Evolutionary conservation across 352 stramenopile genomes (phyloP), one percentile per base, ranked within the genome.

Genomic region (Globisporangium megalacanthum): DNA sequence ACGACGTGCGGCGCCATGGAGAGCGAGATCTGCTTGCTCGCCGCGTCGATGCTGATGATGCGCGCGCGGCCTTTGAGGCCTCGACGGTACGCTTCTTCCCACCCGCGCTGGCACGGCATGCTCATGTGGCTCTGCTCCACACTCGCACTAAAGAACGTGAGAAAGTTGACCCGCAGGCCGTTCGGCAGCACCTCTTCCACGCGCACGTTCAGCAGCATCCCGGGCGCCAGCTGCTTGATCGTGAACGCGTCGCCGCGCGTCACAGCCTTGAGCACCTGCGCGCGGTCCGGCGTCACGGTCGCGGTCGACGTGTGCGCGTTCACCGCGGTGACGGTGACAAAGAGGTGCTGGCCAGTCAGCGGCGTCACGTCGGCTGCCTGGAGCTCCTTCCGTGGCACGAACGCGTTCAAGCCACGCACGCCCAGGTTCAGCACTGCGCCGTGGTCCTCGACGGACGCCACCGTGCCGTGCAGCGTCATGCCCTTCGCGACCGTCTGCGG

Each of bases 381-480:
- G 42, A 97, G 75, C 44, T 93, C 77, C 51, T 83, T 93, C 64
- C 64, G 71, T 5, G 84, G 83, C 37, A 91, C 79, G 57, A 96
- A 96, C 33, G 67, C 78, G 48, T 75, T 86, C 50, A 88, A 73
- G 9, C 74, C 91, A 53, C 75, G 79, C 46, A 96, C 75, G 35
- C 89, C 89, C 8, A 98, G 44, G 75, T 97, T 96, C 45, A 98
- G 68, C 22, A 98, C 83, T 35, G 89, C 94, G 51, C 95, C 95
- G 70, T 98, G 94, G 76, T 98, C 94, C 70, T 98, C 92, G 1
- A 98, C 66, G 3, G 81, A 96, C 22, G 77, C 58, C 47, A 98
- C 85, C 20, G 82, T 89, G 52, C 90, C 94, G 51, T 94, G 79
- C 39, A 98, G 59, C 4, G 80, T 68, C 53, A 90, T 76, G 46